Percentiles rank a stretch among this genome's conserved stretches.
Evolutionary conservation across 768 basidiomycete species (phyloP).

Genomic region (Psilocybe tampanensis): DNA sequence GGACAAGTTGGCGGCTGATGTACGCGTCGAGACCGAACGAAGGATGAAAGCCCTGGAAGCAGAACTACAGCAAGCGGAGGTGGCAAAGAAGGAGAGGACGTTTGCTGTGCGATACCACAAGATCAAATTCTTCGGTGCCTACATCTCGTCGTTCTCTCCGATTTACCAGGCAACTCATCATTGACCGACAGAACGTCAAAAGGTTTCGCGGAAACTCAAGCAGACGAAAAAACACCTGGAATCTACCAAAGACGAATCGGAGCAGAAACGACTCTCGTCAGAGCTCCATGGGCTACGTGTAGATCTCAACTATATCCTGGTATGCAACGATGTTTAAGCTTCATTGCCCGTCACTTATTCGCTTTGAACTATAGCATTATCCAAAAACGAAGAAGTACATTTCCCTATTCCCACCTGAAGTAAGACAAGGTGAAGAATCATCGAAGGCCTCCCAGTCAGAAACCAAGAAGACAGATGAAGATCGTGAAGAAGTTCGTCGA

Average conservation of each 20-base stretch:
- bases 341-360: not conserved
- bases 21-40: slow-evolving; percentile 81
- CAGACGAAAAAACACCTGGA: slow-evolving; percentile 61
- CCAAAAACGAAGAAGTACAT: slow-evolving; percentile 88
- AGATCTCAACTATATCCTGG: slow-evolving; percentile 90
- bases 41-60: slow-evolving; percentile 73
- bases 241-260: slow-evolving; percentile 32
- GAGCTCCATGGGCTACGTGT: slow-evolving; percentile 69
- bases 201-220: slow-evolving; percentile 76
- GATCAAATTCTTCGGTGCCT: slow-evolving; percentile 92
- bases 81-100: slow-evolving; percentile 66
- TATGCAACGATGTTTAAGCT: slow-evolving; percentile 28
- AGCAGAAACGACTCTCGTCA: slow-evolving; percentile 44
- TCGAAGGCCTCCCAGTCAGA: slow-evolving; percentile 26
- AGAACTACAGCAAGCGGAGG: slow-evolving; percentile 69
- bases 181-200: slow-evolving; percentile 71
- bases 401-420: slow-evolving; percentile 81
- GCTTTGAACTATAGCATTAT: slow-evolving; percentile 60
- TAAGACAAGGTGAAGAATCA: slow-evolving; percentile 39
- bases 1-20: slow-evolving; percentile 85
- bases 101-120: slow-evolving; percentile 84
- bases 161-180: no score
- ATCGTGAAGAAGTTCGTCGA: slow-evolving; percentile 58
- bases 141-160: slow-evolving; percentile 1
- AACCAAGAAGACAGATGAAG: slow-evolving; percentile 43